Conservation (phyloP, 1,139 yeast species). For the Kodamaea plutei region DNA sequence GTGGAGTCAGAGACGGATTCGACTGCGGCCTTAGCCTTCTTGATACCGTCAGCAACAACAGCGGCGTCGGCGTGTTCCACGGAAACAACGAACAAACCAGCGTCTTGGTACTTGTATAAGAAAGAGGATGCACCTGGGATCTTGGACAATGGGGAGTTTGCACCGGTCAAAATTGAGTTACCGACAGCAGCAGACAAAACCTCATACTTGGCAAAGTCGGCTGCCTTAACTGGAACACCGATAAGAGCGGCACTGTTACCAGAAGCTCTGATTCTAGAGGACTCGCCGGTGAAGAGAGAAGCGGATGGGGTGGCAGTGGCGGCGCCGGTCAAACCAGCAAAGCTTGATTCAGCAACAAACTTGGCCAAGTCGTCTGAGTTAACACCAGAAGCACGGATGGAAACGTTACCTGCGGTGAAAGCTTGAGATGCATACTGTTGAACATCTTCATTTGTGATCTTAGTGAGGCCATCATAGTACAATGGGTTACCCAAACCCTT, state of each 20-base stretch:
- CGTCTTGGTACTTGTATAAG: slow-evolving; percentile 68
- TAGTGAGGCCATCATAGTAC: slow-evolving; percentile 61
- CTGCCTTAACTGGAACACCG: slow-evolving; percentile 71
- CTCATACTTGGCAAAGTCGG: slow-evolving; percentile 65
- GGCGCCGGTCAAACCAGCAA: slow-evolving; percentile 57
- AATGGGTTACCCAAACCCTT: slow-evolving; percentile 85
- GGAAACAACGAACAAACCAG: slow-evolving; percentile 74
- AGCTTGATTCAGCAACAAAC: slow-evolving; percentile 65
- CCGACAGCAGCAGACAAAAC: slow-evolving; percentile 73
- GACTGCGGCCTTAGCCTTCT: slow-evolving; percentile 57
- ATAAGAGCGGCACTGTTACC: slow-evolving; percentile 73
- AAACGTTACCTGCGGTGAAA: slow-evolving; percentile 68
- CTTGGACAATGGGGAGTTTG: slow-evolving; percentile 43
- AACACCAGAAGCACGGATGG: slow-evolving; percentile 73
- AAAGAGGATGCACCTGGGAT: slow-evolving; percentile 57
- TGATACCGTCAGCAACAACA: slow-evolving; percentile 58
- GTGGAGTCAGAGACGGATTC: slow-evolving; percentile 30
- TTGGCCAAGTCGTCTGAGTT: slow-evolving; percentile 63
- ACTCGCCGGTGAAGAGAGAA: slow-evolving; percentile 58
- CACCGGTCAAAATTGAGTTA: slow-evolving; percentile 52
- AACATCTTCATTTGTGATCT: slow-evolving; percentile 62
- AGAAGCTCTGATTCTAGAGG: slow-evolving; percentile 65
- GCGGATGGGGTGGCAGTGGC: slow-evolving; percentile 42
- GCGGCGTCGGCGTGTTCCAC: slow-evolving; percentile 56
- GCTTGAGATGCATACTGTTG: slow-evolving; percentile 62